A percentile compares a stretch with the other conserved stretches of the same genome.
These are phyloP conservation scores for Nakataea oryzae DNA, from an alignment of 2,329 filamentous ascomycete genomes.

Conservation along the genomic window DNA sequence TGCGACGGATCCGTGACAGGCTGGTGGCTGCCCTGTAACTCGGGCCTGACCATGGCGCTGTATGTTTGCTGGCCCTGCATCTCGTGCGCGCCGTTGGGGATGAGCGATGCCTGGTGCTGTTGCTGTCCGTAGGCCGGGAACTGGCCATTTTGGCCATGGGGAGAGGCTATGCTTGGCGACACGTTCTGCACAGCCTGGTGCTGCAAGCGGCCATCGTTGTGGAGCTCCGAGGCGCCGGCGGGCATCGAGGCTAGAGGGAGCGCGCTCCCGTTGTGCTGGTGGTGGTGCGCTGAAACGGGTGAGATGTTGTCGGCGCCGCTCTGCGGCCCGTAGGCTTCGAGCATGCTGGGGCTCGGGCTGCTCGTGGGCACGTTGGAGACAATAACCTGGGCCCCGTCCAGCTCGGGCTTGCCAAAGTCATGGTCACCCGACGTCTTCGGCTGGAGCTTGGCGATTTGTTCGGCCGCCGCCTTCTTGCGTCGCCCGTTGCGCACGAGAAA, in stretches of 20 bases:
- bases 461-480: slow-evolving; percentile 13
- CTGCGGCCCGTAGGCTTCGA: slow-evolving; percentile 10
- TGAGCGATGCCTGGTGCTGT: not conserved
- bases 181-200: slow-evolving; percentile 3
- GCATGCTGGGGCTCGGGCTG: slow-evolving; percentile 18
- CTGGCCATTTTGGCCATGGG: slow-evolving; percentile 11
- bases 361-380: slow-evolving; percentile 11
- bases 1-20: slow-evolving; percentile 7
- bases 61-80: not conserved
- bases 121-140: slow-evolving; percentile 3
- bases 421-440: slow-evolving; percentile 6
- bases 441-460: slow-evolving; percentile 6
- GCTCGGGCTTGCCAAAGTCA: slow-evolving; percentile 21
- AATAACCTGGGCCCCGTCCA: slow-evolving; percentile 11
- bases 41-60: not conserved
- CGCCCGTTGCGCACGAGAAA: slow-evolving; percentile 18
- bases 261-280: slow-evolving; percentile 4
- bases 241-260: slow-evolving; percentile 12
- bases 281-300: slow-evolving; percentile 14
- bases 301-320: slow-evolving; percentile 13
- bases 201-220: not conserved
- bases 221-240: not conserved
- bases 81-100: not conserved
- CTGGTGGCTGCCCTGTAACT: not conserved
- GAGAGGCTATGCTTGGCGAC: slow-evolving; percentile 3